Conservation (phyloP, 1,284 basidiomycete species). For the Cronartium quercuum region DNA sequence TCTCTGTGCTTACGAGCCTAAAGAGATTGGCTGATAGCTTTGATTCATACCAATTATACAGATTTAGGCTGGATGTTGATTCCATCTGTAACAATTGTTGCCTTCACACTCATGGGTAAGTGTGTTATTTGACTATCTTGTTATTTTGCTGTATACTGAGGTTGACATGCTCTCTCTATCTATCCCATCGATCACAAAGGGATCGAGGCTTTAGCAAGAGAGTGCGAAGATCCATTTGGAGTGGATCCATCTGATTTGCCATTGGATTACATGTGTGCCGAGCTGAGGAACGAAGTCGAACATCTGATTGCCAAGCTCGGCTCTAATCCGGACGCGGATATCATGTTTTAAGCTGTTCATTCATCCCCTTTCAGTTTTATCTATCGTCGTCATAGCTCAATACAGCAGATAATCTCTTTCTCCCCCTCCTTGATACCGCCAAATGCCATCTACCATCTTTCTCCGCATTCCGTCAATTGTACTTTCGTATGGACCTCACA, state of each 20-base stretch:
- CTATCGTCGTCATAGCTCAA: too few species aligned
- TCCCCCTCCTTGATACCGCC: too few species aligned
- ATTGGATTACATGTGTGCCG: constrained; percentile 45
- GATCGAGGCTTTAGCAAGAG: constrained; percentile 83
- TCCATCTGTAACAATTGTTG: constrained; percentile 44
- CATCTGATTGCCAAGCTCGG: constrained; percentile 37
- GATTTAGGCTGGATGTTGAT: constrained; percentile 42
- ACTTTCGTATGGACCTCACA: too few species aligned
- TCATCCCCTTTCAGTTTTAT: not conserved
- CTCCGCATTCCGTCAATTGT: too few species aligned
- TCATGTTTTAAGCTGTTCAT: constrained; percentile 24
- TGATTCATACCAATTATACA: not conserved
- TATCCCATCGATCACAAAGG: constrained; percentile 55
- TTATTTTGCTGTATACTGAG: not conserved
- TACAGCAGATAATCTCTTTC: too few species aligned
- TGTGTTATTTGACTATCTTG: not conserved
- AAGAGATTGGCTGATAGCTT: not conserved
- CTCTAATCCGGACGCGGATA: constrained; percentile 14
- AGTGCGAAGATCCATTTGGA: constrained; percentile 53
- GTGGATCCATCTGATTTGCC: constrained; percentile 44
- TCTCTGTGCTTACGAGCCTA: not conserved
- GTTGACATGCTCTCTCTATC: not conserved
- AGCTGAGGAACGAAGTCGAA: constrained; percentile 44
- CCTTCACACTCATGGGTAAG: constrained; percentile 44
- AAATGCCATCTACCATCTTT: too few species aligned